A percentile compares a stretch with the other conserved stretches of the same genome.
phyloP scores from a whole-genome alignment of 2,329 filamentous ascomycete genomes.

The Aureobasidium sp. region DNA sequence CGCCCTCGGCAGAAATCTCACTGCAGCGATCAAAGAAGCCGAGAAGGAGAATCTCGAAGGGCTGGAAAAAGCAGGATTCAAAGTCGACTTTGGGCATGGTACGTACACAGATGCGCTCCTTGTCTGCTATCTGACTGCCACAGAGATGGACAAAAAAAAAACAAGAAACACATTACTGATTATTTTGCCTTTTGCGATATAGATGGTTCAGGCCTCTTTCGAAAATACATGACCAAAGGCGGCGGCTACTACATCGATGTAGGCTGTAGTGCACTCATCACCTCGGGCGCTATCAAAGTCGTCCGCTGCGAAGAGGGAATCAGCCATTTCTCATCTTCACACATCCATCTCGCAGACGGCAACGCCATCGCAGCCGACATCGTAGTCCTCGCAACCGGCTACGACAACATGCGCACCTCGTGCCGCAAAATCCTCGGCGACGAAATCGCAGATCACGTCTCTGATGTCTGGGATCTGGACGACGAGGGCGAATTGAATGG shows the following conservation, averaged over 20 bases:
- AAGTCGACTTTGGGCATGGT: constrained; percentile 49
- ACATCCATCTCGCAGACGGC: constrained; percentile 45
- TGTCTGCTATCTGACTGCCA: no score
- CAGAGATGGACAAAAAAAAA: no score
- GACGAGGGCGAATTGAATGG: constrained; percentile 32
- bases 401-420: constrained; percentile 61
- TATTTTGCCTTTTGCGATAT: no score
- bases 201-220: constrained; percentile 49
- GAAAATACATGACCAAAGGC: constrained; percentile 58
- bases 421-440: constrained; percentile 57
- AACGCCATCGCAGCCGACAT: constrained; percentile 53
- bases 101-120: no score
- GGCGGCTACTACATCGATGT: constrained; percentile 68
- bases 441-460: constrained; percentile 50
- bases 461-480: constrained; percentile 41
- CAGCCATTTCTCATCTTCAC: constrained; percentile 39
- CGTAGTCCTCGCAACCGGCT: constrained; percentile 50
- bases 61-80: constrained; percentile 54
- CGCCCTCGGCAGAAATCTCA: constrained; percentile 45
- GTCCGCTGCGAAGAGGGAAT: constrained; percentile 47
- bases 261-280: constrained; percentile 55
- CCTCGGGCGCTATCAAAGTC: constrained; percentile 57
- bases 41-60: constrained; percentile 34
- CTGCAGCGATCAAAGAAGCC: constrained; percentile 30
- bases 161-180: no score